A percentile compares a stretch with the other conserved stretches of the same genome.
phyloP scores from a whole-genome alignment of 768 basidiomycete genomes.

The Sarcomyxa edulis region DNA sequence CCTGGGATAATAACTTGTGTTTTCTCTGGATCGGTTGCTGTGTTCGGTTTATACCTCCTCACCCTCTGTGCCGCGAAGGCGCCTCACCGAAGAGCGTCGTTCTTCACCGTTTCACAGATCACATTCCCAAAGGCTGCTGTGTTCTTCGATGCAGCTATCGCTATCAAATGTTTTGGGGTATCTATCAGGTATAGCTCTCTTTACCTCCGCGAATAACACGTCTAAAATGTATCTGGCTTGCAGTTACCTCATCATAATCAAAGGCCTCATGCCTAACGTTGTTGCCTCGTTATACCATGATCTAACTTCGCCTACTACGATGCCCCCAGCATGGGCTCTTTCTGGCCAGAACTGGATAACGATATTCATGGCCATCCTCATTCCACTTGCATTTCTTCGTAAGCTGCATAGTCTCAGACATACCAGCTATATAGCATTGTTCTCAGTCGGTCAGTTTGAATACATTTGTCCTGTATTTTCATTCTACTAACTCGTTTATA shows the following conservation, averaged over 20 bases:
- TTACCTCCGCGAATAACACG: conserved; percentile 4
- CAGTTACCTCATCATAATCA: conserved; percentile 88
- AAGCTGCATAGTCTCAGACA: conserved; percentile 82
- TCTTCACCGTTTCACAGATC: conserved; percentile 76
- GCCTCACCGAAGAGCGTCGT: conserved; percentile 71
- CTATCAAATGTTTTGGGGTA: conserved; percentile 95
- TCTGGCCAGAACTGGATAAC: conserved; percentile 82
- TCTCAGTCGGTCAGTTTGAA: conserved; percentile 70
- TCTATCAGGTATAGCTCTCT: conserved; percentile 65
- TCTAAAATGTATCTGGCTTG: background rate
- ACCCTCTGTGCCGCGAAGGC: conserved; percentile 77
- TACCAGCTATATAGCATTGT: conserved; percentile 87
- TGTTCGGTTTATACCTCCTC: conserved; percentile 87
- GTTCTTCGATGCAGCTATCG: conserved; percentile 92
- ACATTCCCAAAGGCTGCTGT: conserved; percentile 86
- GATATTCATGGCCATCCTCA: conserved; percentile 67
- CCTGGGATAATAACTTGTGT: conserved; percentile 88
- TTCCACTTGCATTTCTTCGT: conserved; percentile 81
- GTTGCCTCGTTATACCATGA: conserved; percentile 79
- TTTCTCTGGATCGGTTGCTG: conserved; percentile 70
- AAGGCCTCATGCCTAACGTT: conserved; percentile 91
- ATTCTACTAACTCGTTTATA: conserved; percentile 20
- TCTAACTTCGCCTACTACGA: conserved; percentile 54
- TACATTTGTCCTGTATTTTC: background rate
- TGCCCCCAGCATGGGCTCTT: conserved; percentile 72